Percentiles rank a stretch among this genome's conserved stretches.
Conservation (phyloP, 441 rosid species). For the Macaranga tanarius region DNA sequence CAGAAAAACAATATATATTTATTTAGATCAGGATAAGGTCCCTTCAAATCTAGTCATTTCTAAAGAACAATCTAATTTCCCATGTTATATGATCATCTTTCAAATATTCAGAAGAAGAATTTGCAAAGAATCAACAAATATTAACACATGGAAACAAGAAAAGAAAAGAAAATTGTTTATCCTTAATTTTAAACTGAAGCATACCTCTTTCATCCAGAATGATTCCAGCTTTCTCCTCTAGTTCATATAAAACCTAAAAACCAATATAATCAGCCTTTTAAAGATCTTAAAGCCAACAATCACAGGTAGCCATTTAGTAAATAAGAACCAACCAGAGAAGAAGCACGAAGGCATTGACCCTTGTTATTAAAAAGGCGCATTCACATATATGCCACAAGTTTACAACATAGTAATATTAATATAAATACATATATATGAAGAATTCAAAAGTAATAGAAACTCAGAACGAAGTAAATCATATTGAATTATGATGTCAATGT, state of each 20-base stretch:
- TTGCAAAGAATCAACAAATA: neutral
- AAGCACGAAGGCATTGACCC: neutral
- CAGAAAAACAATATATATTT: too few relatives aligned
- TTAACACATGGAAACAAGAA: neutral
- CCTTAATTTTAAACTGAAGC: neutral
- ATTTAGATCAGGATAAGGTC: neutral
- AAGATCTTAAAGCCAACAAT: neutral
- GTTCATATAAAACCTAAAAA: slow-evolving; percentile 74
- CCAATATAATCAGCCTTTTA: slow-evolving; percentile 9
- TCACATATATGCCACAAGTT: too few relatives aligned
- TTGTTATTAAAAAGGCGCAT: too few relatives aligned
- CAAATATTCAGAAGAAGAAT: neutral
- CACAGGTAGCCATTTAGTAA: neutral
- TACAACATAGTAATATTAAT: too few relatives aligned
- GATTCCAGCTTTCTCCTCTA: slow-evolving; percentile 89
- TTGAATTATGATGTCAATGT: neutral
- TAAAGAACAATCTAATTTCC: neutral
- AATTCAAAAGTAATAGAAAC: neutral
- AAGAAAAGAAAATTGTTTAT: neutral
- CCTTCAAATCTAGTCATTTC: neutral
- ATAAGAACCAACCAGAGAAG: neutral
- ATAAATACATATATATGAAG: neutral
- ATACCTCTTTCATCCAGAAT: slow-evolving; percentile 97
- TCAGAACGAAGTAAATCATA: neutral
- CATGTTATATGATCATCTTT: neutral